phyloP scores from a whole-genome alignment of 2,329 filamentous ascomycete genomes.

The Monilinia aucupariae region DNA sequence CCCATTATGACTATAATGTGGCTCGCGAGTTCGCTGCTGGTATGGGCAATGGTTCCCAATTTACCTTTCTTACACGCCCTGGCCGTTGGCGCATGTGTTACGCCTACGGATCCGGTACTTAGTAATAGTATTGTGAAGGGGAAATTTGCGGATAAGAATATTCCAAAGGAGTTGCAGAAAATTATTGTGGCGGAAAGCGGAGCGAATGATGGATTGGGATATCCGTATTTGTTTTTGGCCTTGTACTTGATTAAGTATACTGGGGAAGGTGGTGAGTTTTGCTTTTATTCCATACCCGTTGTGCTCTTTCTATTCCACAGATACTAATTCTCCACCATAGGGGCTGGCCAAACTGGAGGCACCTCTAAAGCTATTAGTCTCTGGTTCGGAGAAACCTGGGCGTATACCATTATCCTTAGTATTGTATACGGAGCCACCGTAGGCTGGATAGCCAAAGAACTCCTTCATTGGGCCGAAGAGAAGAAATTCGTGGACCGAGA shows the following conservation, averaged over 20 bases:
- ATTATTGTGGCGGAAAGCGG: slow-evolving; percentile 78
- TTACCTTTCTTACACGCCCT: slow-evolving; percentile 72
- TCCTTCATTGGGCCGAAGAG: slow-evolving; percentile 80
- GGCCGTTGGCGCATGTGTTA: slow-evolving; percentile 79
- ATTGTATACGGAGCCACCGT: slow-evolving; percentile 70
- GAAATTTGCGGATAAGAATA: slow-evolving; percentile 86
- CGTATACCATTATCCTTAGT: slow-evolving; percentile 75
- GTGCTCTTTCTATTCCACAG: background rate
- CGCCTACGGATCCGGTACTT: slow-evolving; percentile 82
- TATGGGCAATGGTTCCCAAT: slow-evolving; percentile 70
- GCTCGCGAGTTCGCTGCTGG: slow-evolving; percentile 69
- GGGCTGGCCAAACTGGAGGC: slow-evolving; percentile 48
- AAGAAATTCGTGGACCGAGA: slow-evolving; percentile 55
- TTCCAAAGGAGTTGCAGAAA: slow-evolving; percentile 73
- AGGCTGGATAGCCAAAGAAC: slow-evolving; percentile 74
- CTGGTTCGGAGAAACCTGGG: slow-evolving; percentile 84
- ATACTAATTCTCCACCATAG: background rate
- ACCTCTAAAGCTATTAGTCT: slow-evolving; percentile 62
- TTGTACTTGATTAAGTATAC: slow-evolving; percentile 77
- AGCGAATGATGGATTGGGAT: slow-evolving; percentile 79
- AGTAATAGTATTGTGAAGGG: slow-evolving; percentile 91
- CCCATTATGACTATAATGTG: slow-evolving; percentile 86
- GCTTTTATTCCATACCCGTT: slow-evolving; percentile 28
- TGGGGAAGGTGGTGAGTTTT: slow-evolving; percentile 47
- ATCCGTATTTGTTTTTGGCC: slow-evolving; percentile 81